Conservation (phyloP, 2,329 filamentous ascomycete species). For the Aspergillus persii region DNA sequence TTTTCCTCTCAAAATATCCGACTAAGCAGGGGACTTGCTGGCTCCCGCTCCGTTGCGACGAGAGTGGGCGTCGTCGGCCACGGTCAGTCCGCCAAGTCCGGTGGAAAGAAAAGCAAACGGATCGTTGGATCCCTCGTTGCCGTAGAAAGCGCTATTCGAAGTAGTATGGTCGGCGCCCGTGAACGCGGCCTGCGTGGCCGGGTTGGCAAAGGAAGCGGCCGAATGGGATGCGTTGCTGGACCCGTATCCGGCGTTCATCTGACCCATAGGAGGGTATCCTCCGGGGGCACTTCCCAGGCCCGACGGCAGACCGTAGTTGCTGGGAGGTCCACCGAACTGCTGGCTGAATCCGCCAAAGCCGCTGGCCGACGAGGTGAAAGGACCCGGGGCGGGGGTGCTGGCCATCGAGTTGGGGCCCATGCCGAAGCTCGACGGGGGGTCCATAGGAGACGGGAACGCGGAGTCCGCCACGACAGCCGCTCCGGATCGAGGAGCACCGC, state of each 20-base stretch:
- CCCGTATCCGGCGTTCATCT: slow-evolving; percentile 76
- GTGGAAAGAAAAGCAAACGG: slow-evolving; percentile 64
- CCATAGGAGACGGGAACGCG: slow-evolving; percentile 87
- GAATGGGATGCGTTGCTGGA: slow-evolving; percentile 76
- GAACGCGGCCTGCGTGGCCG: slow-evolving; percentile 91
- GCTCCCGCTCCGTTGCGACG: slow-evolving; percentile 46
- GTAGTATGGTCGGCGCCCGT: slow-evolving; percentile 80
- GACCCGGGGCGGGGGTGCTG: slow-evolving; percentile 74
- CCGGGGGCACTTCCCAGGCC: slow-evolving; percentile 76
- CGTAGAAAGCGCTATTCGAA: slow-evolving; percentile 70
- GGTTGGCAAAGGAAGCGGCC: slow-evolving; percentile 85
- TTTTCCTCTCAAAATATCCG: neutral
- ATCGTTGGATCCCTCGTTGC: slow-evolving; percentile 53
- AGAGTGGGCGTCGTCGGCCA: slow-evolving; percentile 47
- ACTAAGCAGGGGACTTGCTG: slow-evolving; percentile 47
- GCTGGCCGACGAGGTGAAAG: slow-evolving; percentile 67
- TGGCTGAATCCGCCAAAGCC: slow-evolving; percentile 69
- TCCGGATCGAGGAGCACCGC: slow-evolving; percentile 88
- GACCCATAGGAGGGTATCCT: slow-evolving; percentile 67
- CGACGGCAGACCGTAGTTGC: slow-evolving; percentile 84
- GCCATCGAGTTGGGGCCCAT: slow-evolving; percentile 88
- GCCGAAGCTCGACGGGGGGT: slow-evolving; percentile 75
- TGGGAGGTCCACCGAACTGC: slow-evolving; percentile 78
- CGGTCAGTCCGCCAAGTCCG: slow-evolving; percentile 59
- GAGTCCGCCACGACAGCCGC: slow-evolving; percentile 94